Conservation (phyloP, 306 rosid species). For the Vigna trinervia region DNA sequence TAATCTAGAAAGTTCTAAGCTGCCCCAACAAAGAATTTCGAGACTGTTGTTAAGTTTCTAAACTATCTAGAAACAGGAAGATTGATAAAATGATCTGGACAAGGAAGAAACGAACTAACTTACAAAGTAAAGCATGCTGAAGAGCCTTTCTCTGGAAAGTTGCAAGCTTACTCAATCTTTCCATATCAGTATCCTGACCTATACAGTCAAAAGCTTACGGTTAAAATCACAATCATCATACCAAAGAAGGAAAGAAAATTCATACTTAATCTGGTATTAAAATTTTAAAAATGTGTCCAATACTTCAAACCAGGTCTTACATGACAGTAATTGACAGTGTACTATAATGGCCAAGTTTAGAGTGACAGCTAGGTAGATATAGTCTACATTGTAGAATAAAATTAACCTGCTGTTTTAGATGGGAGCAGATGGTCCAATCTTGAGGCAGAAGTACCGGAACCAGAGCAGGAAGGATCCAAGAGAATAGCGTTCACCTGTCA, state of each 20-base stretch:
- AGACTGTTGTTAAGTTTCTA: background rate
- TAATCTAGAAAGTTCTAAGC: background rate
- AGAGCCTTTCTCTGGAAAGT: conserved; percentile 86
- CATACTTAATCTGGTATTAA: background rate
- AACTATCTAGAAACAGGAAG: background rate
- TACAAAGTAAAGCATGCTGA: conserved; percentile 77
- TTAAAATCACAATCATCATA: background rate
- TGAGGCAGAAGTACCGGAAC: conserved; percentile 84
- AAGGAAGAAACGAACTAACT: conserved; percentile 41
- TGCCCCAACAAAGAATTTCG: background rate
- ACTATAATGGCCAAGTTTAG: background rate
- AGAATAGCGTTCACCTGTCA: conserved; percentile 80
- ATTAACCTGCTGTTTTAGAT: conserved; percentile 70
- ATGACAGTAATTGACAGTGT: background rate
- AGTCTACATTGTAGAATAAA: conserved; percentile 8
- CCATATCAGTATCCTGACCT: conserved; percentile 57
- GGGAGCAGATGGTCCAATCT: conserved; percentile 93
- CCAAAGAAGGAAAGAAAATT: too few species aligned
- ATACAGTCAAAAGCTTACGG: conserved; percentile 7
- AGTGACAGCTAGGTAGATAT: conserved; percentile 26
- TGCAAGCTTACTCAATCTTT: conserved; percentile 86
- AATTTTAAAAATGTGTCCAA: background rate
- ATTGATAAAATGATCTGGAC: background rate
- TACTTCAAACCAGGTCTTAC: background rate
- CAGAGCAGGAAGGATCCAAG: conserved; percentile 93